phyloP scores from a whole-genome alignment of 306 rosid genomes.

The Acacia acuminata region DNA sequence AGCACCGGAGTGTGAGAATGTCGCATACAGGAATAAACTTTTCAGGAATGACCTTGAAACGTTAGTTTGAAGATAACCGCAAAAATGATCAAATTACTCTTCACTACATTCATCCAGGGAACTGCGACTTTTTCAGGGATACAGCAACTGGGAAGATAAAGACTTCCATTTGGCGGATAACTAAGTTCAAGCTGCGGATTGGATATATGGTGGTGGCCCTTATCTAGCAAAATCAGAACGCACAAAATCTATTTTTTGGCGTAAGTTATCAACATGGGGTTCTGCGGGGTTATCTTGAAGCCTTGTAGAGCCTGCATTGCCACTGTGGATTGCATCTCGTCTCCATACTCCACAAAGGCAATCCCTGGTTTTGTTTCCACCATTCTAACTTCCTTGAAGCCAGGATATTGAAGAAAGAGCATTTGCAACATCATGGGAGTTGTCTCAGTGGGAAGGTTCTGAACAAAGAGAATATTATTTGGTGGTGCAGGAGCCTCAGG shows the following conservation, averaged over 20 bases:
- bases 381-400: constrained; percentile 99
- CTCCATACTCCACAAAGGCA: constrained; percentile 93
- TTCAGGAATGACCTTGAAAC: constrained; percentile 15
- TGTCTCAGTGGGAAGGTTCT: constrained; percentile 89
- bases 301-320: constrained; percentile 95
- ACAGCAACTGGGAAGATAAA: constrained; percentile 33
- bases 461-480: constrained; percentile 88
- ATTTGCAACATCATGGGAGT: constrained; percentile 97
- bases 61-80: constrained; percentile 18
- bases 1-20: not conserved
- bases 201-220: constrained; percentile 14
- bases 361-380: constrained; percentile 96
- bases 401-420: constrained; percentile 90
- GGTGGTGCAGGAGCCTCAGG: constrained; percentile 99
- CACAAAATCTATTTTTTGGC: constrained; percentile 47
- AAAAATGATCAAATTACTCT: constrained; percentile 18
- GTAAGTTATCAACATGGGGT: constrained; percentile 89
- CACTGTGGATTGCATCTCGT: constrained; percentile 84
- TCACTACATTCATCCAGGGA: constrained; percentile 41
- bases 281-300: constrained; percentile 92
- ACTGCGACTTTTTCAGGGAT: constrained; percentile 9
- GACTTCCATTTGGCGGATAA: constrained; percentile 27
- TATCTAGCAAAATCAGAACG: constrained; percentile 10
- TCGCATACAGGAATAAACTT: not conserved
- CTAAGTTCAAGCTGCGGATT: constrained; percentile 19